Evolutionary conservation across 352 stramenopile species (phyloP).

Genomic region (Phytophthora foliorum): DNA sequence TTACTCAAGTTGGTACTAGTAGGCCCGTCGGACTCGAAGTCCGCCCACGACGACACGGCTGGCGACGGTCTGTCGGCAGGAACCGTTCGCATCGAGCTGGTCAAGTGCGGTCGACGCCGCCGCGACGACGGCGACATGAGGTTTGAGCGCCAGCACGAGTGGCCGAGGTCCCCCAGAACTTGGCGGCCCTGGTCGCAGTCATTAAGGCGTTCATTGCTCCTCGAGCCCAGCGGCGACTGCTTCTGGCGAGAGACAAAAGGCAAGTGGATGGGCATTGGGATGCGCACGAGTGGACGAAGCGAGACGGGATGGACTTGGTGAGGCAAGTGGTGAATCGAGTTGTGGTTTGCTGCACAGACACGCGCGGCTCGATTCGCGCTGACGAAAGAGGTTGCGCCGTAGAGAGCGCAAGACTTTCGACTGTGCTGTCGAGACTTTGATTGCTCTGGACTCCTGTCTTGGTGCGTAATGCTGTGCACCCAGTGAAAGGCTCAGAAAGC

Average conservation of each 20-base stretch:
- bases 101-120: constrained; percentile 23
- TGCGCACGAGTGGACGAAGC: constrained; percentile 4
- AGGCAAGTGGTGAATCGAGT: constrained; percentile 28
- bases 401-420: neutral
- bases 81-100: constrained; percentile 33
- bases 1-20: neutral
- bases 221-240: neutral
- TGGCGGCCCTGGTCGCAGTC: constrained; percentile 3
- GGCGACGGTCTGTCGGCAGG: constrained; percentile 31
- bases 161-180: constrained; percentile 12
- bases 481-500: constrained; percentile 24
- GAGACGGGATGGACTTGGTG: constrained; percentile 9
- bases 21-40: constrained; percentile 23
- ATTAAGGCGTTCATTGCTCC: neutral
- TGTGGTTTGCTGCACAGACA: constrained; percentile 22
- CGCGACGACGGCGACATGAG: neutral
- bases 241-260: constrained; percentile 29
- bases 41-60: constrained; percentile 12
- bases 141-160: constrained; percentile 28
- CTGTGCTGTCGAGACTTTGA: no score
- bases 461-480: constrained; percentile 5
- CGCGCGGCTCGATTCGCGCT: neutral
- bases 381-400: neutral
- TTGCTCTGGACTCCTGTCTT: constrained; percentile 16
- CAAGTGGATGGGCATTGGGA: constrained; percentile 40